phyloP scores from a whole-genome alignment of 768 basidiomycete genomes.

The Pseudohyphozyma bogoriensis region DNA sequence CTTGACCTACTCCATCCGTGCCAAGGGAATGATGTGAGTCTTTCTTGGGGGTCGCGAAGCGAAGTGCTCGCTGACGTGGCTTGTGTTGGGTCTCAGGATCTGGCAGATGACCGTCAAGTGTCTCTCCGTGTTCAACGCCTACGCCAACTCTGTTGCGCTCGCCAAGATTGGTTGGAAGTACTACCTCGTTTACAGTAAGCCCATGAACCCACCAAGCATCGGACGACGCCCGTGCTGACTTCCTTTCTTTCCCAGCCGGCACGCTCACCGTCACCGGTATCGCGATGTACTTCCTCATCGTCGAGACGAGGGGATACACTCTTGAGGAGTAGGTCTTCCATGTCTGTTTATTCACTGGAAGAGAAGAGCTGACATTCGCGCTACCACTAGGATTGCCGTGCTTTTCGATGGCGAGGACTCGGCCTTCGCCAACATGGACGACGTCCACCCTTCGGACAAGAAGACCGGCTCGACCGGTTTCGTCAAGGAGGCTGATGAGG shows the following conservation, averaged over 20 bases:
- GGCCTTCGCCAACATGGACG: too few relatives aligned
- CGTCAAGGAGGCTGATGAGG: too few relatives aligned
- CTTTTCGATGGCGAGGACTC: slow-evolving; percentile 1
- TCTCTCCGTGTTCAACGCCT: background rate
- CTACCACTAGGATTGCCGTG: background rate
- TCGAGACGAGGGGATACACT: slow-evolving; percentile 11
- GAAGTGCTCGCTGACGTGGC: background rate
- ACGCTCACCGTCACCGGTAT: background rate
- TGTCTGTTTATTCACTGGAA: background rate
- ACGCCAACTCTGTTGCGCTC: background rate
- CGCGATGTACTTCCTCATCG: slow-evolving; percentile 16
- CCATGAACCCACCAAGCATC: too few relatives aligned
- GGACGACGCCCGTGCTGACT: background rate
- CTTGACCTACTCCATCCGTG: slow-evolving; percentile 38
- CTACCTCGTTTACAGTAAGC: background rate
- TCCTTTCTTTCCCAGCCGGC: background rate
- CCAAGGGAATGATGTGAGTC: slow-evolving; percentile 37
- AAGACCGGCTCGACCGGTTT: too few relatives aligned
- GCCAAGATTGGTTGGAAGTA: background rate
- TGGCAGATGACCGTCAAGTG: background rate
- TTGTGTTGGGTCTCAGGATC: background rate
- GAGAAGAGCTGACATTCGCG: background rate
- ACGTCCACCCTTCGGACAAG: too few relatives aligned
- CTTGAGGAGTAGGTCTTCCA: slow-evolving; percentile 5
- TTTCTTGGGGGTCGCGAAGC: background rate